Evolutionary conservation across 805 yeast genomes (phyloP), one percentile per base, ranked within the genome.

Genomic region (Pichia deserticola): DNA sequence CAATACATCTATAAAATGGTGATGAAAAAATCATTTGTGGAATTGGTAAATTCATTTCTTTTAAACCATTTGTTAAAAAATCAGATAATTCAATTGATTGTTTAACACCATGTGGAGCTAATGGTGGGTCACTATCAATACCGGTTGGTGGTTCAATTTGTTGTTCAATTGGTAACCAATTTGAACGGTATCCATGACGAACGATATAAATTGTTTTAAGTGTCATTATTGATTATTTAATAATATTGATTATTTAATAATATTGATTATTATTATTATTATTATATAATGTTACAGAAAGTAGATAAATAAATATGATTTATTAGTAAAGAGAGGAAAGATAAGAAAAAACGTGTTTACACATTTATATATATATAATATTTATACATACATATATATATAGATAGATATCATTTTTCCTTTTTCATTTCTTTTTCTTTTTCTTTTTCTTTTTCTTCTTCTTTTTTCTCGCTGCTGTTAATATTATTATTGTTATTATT

Each of bases 141-240:
- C 97, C 96, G 0, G 98, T 90, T 2, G 95, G 96, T 38, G 82
- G 78, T 0, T 97, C 89, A 1, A 95, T 95, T 47, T 83, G 80
- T 3, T 84, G 79, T 0, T 86, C 84, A 55, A 84, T 86, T 28
- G 95, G 95, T 60, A 78, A 72, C 96, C 96, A 89, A 62, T 90
- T 89, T 45, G 95, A 81, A 51, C 98, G 73, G 68, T 78, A 88
- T 0, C 98, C 99, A 66, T 92, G 98, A 65, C 93, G 79, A 25
- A 84, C 86, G 39, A 85, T 78, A 58, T 81, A 84, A 7, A 86
- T 80, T 3, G 81, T 78, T 55, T 77, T 72, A 9, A 85, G 57
- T 1, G 67, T 61, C 83, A 79, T 79, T 7, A 33, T 10, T n/a
- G n/a, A 4, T 46, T 49, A 36, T 27, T 7, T 30, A 7, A 7